Base-by-base conservation (phyloP, 768 basidiomycete genomes). In the Heimioporus sp. region DNA sequence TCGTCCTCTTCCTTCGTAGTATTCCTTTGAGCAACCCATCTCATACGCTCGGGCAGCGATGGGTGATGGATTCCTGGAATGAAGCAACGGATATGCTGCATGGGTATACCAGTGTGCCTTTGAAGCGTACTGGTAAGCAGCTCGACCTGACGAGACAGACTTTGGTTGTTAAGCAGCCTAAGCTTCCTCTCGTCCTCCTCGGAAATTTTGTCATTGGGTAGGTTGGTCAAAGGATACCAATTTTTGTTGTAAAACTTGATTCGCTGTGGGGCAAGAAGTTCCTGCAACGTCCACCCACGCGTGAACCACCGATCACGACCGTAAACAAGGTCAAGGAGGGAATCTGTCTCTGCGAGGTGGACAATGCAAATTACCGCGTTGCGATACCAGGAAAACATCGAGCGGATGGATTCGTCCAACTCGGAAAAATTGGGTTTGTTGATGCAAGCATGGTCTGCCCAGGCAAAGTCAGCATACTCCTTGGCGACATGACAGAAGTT, bases 331-430 rank as follows among this genome's bases (percentile, higher is more conserved):
- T 40, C 37, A 11, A 24, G 24, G 10, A 51, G 30, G 6, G 43
- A 32, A 4, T 17, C n/a, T 13, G 50, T 40, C 19, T 30, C 43
- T 3, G 37, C 50, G 17, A 51, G 43, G 12, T 51, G 40, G n/a
- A 46, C 19, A 11, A 51, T 20, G 36, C 49, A 51, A n/a, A 51
- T 28, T 12, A n/a, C 4, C 2, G 50, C 50, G n/a, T 9, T 31
- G 21, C 44, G 43, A 34, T 51, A 51, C 43, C 50, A 51, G 7
- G 7, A 17, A 32, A 45, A 45, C 50, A 51, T 51, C 31, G 50
- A 51, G 16, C 50, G 50, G 10, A 51, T 51, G 2, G 50, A 37
- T 24, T 46, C 50, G 4, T 51, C 43, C 20, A 46, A 16, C n/a
- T 51, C 50, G 1, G 38, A 13, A 31, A 32, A 21, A 16, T 20